These are phyloP conservation scores for Phytophthora tubulina DNA, from an alignment of 352 stramenopile species.

Conservation along the genomic window DNA sequence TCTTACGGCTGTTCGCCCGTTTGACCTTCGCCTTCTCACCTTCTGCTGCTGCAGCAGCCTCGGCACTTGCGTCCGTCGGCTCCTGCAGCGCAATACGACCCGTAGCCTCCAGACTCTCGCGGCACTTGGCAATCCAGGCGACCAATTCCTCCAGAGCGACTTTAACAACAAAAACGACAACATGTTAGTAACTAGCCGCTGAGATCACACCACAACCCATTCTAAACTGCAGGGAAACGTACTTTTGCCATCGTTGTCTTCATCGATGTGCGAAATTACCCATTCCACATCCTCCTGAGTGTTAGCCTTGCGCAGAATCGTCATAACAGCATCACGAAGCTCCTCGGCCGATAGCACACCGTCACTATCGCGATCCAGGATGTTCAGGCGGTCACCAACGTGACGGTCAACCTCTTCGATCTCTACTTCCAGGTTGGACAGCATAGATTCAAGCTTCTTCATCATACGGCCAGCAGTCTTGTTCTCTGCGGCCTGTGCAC, in stretches of 20 bases:
- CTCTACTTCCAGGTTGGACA: slow-evolving; percentile 94
- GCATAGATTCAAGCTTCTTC: slow-evolving; percentile 93
- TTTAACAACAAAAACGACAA: slow-evolving; percentile 45
- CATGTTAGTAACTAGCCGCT: slow-evolving; percentile 25
- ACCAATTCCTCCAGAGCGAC: slow-evolving; percentile 95
- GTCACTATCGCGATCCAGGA: slow-evolving; percentile 98
- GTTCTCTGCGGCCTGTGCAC: slow-evolving; percentile 83
- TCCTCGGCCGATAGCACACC: slow-evolving; percentile 96
- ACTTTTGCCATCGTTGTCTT: slow-evolving; percentile 92
- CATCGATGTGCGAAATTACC: slow-evolving; percentile 94
- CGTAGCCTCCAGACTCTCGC: slow-evolving; percentile 90
- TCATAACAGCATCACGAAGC: slow-evolving; percentile 95
- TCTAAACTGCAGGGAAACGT: slow-evolving; percentile 37
- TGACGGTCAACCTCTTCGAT: slow-evolving; percentile 95
- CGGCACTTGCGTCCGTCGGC: slow-evolving; percentile 35
- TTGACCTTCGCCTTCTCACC: slow-evolving; percentile 62
- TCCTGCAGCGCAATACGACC: slow-evolving; percentile 75
- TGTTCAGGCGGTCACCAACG: slow-evolving; percentile 98
- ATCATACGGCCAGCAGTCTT: slow-evolving; percentile 93
- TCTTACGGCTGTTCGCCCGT: slow-evolving; percentile 77
- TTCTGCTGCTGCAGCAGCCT: slow-evolving; percentile 41
- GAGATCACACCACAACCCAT: slow-evolving; percentile 4
- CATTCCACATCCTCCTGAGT: slow-evolving; percentile 96
- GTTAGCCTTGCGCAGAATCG: slow-evolving; percentile 94
- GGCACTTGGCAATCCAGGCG: slow-evolving; percentile 88